phyloP scores from a whole-genome alignment of 768 basidiomycete genomes.

The Suillus weaverae region DNA sequence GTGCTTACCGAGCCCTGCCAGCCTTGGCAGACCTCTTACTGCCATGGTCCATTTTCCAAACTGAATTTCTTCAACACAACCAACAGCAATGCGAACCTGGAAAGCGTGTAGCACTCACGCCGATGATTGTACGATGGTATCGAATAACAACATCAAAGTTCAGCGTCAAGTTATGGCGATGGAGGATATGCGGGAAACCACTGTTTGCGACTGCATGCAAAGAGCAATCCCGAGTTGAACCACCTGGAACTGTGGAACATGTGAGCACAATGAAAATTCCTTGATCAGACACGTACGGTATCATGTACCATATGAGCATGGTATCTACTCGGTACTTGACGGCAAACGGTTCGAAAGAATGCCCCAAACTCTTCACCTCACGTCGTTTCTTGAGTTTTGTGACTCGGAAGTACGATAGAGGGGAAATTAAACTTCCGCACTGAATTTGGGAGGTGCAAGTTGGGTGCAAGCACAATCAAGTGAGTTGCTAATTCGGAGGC shows the following conservation, averaged over 20 bases:
- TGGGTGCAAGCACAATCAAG: background rate
- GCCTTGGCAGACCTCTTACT: no score
- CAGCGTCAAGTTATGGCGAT: constrained; percentile 23
- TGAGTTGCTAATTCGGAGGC: constrained; percentile 1
- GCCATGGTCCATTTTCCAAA: no score
- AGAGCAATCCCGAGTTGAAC: background rate
- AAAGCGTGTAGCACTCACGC: constrained; percentile 16
- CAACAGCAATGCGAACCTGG: no score
- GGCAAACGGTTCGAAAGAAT: constrained; percentile 4
- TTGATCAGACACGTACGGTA: constrained; percentile 38
- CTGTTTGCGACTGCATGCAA: constrained; percentile 22
- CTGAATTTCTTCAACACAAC: no score
- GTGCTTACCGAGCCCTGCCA: no score
- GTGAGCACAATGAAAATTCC: background rate
- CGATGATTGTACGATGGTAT: constrained; percentile 33
- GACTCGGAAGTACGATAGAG: constrained; percentile 10
- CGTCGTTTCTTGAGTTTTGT: constrained; percentile 12
- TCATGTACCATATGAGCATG: constrained; percentile 42
- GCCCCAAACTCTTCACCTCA: constrained; percentile 8
- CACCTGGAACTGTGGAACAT: constrained; percentile 44
- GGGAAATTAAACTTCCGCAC: constrained; percentile 19
- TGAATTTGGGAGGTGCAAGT: background rate
- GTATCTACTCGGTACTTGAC: constrained; percentile 52
- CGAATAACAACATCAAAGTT: constrained; percentile 31
- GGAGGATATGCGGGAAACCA: constrained; percentile 23